Conservation (phyloP, 345 rosid genomes). For the Garcia nutans region DNA sequence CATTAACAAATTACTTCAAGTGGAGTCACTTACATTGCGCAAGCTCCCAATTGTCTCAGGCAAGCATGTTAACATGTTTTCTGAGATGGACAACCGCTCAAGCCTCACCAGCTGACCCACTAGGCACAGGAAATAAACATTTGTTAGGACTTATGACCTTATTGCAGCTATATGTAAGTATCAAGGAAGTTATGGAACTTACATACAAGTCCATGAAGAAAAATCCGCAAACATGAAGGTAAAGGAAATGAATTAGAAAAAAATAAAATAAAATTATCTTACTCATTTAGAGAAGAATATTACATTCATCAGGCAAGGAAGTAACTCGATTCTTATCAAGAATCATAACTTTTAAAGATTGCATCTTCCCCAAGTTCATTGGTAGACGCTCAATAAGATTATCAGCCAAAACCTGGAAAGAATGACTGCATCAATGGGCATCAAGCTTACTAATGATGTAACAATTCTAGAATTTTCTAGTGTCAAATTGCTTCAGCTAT, state of each 20-base stretch:
- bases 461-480: too few species aligned
- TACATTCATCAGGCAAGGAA: slow-evolving; percentile 96
- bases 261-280: slow-evolving; percentile 18
- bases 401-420: slow-evolving; percentile 63
- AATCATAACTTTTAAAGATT: slow-evolving; percentile 73
- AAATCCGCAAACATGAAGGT: slow-evolving; percentile 21
- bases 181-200: slow-evolving; percentile 7
- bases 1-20: background rate
- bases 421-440: slow-evolving; percentile 4
- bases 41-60: slow-evolving; percentile 95
- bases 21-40: slow-evolving; percentile 68
- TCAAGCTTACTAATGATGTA: background rate
- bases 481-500: background rate
- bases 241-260: slow-evolving; percentile 4
- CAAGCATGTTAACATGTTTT: slow-evolving; percentile 64
- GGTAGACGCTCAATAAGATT: slow-evolving; percentile 74
- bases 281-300: slow-evolving; percentile 38
- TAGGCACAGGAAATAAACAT: slow-evolving; percentile 23
- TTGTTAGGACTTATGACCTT: slow-evolving; percentile 14
- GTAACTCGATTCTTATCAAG: slow-evolving; percentile 78
- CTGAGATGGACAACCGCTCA: slow-evolving; percentile 73
- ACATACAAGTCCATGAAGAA: slow-evolving; percentile 12
- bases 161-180: background rate
- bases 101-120: slow-evolving; percentile 97
- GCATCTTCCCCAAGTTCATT: slow-evolving; percentile 79